phyloP scores from a whole-genome alignment of 1,284 basidiomycete species.

The Waitea zeae region DNA sequence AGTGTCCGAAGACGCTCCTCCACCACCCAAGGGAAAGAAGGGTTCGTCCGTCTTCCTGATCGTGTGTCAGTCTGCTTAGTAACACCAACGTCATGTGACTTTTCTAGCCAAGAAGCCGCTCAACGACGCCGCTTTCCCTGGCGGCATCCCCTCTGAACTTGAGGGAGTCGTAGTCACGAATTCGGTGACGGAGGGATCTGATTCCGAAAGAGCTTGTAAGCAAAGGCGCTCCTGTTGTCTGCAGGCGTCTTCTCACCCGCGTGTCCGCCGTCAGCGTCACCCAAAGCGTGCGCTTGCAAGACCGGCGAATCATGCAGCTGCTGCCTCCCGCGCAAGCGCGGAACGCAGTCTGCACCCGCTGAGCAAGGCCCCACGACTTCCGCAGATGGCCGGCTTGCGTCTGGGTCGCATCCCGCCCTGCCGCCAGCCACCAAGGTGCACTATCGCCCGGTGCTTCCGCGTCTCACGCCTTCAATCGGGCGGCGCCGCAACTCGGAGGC shows the following conservation, averaged over 20 bases:
- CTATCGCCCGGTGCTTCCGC: constrained; percentile 35
- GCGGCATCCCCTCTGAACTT: constrained; percentile 54
- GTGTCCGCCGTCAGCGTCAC: too few relatives aligned
- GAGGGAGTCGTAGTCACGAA: constrained; percentile 43
- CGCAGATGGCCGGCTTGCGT: background rate
- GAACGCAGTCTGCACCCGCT: too few relatives aligned
- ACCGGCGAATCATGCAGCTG: constrained; percentile 28
- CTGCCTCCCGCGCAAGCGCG: constrained; percentile 22
- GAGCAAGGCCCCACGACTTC: constrained; percentile 4
- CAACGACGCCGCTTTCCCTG: constrained; percentile 50
- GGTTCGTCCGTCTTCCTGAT: constrained; percentile 12
- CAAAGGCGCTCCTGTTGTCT: too few relatives aligned
- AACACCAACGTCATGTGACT: constrained; percentile 17
- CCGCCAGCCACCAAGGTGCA: constrained; percentile 1
- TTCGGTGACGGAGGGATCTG: constrained; percentile 28
- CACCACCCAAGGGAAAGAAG: constrained; percentile 14
- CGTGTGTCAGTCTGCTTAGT: constrained; percentile 9
- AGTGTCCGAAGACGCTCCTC: too few relatives aligned
- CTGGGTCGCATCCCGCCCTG: background rate
- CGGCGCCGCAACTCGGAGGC: constrained; percentile 6
- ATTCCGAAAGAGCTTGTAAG: too few relatives aligned
- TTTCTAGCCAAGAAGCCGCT: constrained; percentile 35
- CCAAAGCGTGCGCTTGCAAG: constrained; percentile 23
- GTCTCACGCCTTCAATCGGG: constrained; percentile 14
- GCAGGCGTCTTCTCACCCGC: too few relatives aligned